These are phyloP conservation scores for Aspergillus quadrilineatus DNA, from an alignment of 2,329 filamentous ascomycete species.

Conservation along the genomic window DNA sequence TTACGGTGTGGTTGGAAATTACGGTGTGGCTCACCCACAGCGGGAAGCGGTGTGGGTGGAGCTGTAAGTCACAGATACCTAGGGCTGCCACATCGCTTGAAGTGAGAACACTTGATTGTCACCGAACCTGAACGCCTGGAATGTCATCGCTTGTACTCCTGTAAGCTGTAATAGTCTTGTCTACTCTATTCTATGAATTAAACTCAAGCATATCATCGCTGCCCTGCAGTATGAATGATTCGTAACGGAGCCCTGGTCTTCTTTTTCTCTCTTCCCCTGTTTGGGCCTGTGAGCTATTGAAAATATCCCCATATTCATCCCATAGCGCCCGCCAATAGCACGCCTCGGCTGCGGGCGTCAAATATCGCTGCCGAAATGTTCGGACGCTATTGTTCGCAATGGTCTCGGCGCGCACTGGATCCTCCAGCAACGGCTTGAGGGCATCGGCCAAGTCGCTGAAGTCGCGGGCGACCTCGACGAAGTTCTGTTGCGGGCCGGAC, in stretches of 20 bases:
- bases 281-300: constrained; percentile 8
- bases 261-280: not conserved
- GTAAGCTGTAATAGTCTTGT: not conserved
- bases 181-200: not conserved
- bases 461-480: constrained; percentile 47
- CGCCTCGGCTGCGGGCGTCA: constrained; percentile 50
- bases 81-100: too few species aligned
- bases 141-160: too few species aligned
- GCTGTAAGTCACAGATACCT: too few species aligned
- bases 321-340: constrained; percentile 53
- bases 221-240: constrained; percentile 31
- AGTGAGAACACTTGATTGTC: too few species aligned
- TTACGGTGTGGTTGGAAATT: too few species aligned
- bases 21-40: too few species aligned
- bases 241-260: constrained; percentile 25
- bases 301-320: constrained; percentile 28
- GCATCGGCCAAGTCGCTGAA: constrained; percentile 54
- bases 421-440: constrained; percentile 36
- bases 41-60: too few species aligned
- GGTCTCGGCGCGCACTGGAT: constrained; percentile 38
- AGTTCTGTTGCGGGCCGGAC: constrained; percentile 47
- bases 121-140: too few species aligned
- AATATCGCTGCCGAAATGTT: constrained; percentile 50
- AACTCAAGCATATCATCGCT: constrained; percentile 27
- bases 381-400: constrained; percentile 49